A percentile compares a stretch with the other conserved stretches of the same genome.
Evolutionary conservation across 108 stramenopile genomes (phyloP).

Genomic region (Cyclotella choctawhatcheeana): DNA sequence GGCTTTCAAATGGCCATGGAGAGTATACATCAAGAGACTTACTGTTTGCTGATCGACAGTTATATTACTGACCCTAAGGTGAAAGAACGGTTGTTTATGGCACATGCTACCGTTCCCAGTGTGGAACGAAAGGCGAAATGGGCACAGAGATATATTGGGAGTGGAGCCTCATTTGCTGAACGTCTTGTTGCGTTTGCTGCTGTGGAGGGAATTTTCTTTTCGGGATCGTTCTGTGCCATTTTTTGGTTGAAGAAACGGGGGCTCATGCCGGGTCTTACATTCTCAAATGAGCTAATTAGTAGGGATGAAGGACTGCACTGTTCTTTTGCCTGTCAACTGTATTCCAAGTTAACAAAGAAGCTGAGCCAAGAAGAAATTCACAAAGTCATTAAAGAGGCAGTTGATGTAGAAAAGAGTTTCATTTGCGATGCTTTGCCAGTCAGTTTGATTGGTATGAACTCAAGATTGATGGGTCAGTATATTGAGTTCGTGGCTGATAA

Average conservation of each 20-base stretch:
- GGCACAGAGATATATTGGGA: slow-evolving; percentile 95
- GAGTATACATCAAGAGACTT: slow-evolving; percentile 99
- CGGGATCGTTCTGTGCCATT: slow-evolving; percentile 98
- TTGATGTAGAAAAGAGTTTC: slow-evolving; percentile 99
- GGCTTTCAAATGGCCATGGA: slow-evolving; percentile 99
- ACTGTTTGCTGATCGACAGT: slow-evolving; percentile 98
- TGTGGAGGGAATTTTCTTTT: slow-evolving; percentile 99
- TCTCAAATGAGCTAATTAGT: slow-evolving; percentile 98
- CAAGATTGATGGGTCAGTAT: slow-evolving; percentile 96
- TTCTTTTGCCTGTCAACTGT: slow-evolving; percentile 95
- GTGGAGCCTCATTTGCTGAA: slow-evolving; percentile 95
- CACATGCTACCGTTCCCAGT: slow-evolving; percentile 94
- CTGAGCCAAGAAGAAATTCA: slow-evolving; percentile 73
- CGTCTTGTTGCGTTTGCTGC: slow-evolving; percentile 98
- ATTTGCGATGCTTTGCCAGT: slow-evolving; percentile 97
- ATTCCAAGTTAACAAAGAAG: slow-evolving; percentile 87
- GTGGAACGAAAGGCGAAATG: slow-evolving; percentile 98
- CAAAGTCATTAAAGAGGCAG: slow-evolving; percentile 90
- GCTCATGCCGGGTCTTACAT: slow-evolving; percentile 99
- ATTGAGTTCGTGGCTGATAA: slow-evolving; percentile 99
- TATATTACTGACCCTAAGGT: slow-evolving; percentile 91
- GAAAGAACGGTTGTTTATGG: slow-evolving; percentile 85
- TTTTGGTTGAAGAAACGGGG: slow-evolving; percentile 99
- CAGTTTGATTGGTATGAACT: slow-evolving; percentile 99
- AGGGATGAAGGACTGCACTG: slow-evolving; percentile 98